Conservation (phyloP, 495 filamentous ascomycete species). For the Aspergillus mulundensis region DNA sequence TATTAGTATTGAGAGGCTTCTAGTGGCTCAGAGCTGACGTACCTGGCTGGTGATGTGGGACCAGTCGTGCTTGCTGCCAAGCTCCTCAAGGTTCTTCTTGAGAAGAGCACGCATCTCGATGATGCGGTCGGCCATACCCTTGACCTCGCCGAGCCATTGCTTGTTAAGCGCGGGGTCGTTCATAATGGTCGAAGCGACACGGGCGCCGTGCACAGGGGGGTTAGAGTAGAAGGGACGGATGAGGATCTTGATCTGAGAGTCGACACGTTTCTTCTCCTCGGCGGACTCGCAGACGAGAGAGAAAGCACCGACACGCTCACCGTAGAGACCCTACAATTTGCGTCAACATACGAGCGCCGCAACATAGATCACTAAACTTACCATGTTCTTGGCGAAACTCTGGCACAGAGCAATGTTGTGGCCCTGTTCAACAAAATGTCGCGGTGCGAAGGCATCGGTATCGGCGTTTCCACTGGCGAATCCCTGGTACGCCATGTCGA, state of each 20-base stretch:
- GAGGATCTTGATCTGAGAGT: slow-evolving; percentile 97
- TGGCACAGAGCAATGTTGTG: slow-evolving; percentile 87
- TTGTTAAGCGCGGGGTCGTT: slow-evolving; percentile 81
- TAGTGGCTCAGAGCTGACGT: slow-evolving; percentile 1
- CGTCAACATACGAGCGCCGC: not conserved
- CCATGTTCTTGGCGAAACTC: slow-evolving; percentile 99
- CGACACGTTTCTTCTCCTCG: slow-evolving; percentile 93
- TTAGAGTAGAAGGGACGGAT: slow-evolving; percentile 97
- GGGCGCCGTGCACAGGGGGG: slow-evolving; percentile 92
- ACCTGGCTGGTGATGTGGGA: slow-evolving; percentile 92
- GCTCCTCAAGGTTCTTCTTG: slow-evolving; percentile 87
- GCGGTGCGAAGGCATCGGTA: slow-evolving; percentile 85
- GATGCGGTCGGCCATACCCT: slow-evolving; percentile 98
- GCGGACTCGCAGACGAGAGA: slow-evolving; percentile 78
- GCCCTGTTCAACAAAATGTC: slow-evolving; percentile 88
- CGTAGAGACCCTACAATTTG: slow-evolving; percentile 74
- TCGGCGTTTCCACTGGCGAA: slow-evolving; percentile 92
- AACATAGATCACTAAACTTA: slow-evolving; percentile 26
- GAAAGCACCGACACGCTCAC: slow-evolving; percentile 97
- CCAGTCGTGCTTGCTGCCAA: slow-evolving; percentile 96
- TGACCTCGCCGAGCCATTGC: slow-evolving; percentile 95
- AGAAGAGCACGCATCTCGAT: slow-evolving; percentile 94
- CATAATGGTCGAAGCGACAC: slow-evolving; percentile 88
- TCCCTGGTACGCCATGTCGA: slow-evolving; percentile 99
- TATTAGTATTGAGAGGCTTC: not conserved